Evolutionary conservation across 1,284 basidiomycete genomes (phyloP).

Genomic region (Blastosporella zonata): DNA sequence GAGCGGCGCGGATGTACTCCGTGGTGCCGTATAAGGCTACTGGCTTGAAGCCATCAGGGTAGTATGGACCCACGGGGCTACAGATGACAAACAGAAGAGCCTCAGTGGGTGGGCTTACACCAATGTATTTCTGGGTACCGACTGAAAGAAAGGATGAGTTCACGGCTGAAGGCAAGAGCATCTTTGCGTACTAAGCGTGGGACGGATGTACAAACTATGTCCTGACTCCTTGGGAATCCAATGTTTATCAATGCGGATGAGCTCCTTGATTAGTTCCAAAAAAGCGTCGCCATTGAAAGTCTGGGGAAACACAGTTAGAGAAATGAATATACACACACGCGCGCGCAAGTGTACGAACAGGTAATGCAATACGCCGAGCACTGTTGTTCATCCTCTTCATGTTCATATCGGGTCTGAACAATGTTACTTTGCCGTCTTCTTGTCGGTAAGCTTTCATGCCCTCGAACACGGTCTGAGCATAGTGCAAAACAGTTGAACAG

Average conservation of each 20-base stretch:
- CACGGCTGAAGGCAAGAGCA: background rate
- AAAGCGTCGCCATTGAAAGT: constrained; percentile 82
- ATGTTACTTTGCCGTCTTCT: constrained; percentile 71
- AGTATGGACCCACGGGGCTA: constrained; percentile 94
- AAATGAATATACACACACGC: background rate
- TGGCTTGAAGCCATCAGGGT: constrained; percentile 94
- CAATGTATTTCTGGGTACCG: constrained; percentile 86
- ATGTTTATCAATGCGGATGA: constrained; percentile 82
- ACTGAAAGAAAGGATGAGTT: constrained; percentile 46
- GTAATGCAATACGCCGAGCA: constrained; percentile 71
- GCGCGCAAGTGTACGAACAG: constrained; percentile 45
- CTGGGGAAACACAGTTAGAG: constrained; percentile 33
- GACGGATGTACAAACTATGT: constrained; percentile 90
- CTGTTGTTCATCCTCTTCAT: constrained; percentile 91
- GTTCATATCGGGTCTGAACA: constrained; percentile 99
- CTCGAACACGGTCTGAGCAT: constrained; percentile 90
- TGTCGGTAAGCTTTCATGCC: constrained; percentile 96
- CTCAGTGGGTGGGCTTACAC: constrained; percentile 84
- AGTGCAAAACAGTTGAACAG: constrained; percentile 88
- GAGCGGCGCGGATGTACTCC: constrained; percentile 85
- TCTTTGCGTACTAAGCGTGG: constrained; percentile 61
- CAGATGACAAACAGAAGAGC: constrained; percentile 95
- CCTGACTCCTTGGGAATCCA: constrained; percentile 93
- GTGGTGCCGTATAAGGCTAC: constrained; percentile 91
- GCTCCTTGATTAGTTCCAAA: constrained; percentile 84